Evolutionary conservation across 1,284 basidiomycete genomes (phyloP), one percentile per base, ranked within the genome.

Genomic region (Cryptococcus wingfieldii): DNA sequence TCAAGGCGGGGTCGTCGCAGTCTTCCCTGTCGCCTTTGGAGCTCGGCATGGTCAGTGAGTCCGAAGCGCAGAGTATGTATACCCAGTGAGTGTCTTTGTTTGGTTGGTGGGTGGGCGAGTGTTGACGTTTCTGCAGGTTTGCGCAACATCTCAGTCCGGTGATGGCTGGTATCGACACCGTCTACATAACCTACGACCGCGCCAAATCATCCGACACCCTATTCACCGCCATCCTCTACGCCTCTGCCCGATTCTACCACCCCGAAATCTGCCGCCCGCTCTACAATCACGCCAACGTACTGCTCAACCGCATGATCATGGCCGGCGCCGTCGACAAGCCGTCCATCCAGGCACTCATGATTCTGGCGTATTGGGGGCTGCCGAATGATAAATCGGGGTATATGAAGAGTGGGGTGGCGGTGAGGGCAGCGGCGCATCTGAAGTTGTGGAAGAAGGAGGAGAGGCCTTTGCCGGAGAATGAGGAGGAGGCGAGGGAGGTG

Each of bases 341-440:
- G 39, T 55, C 58, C 23, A 51, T 63, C 8, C 61, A 63, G 38
- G 57, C 61, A 1, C 43, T 65, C 8, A 41, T 61, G 2, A 54
- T 63, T 14, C 13, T 60, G 16, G 42, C 59, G 4, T 53, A 53
- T 18, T 65, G 61, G 61, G 58, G 58, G 14, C 37, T 54, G 8
- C 56, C 57, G 0, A 51, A 47, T 25, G 61, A 65, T 9, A 47
- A 55, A 13, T 58, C 64, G 2, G 51, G 55, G 1, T 68, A 61
- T 60, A 51, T 61, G 6, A 60, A 65, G 5, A 50, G 66, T n/a
- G 69, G 65, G 2, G 63, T 64, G 28, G 69, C 69, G 6, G 64
- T 71, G 8, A 55, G 69, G 0, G 59, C 64, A 14, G 69, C 64
- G 1, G 64, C 62, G 44, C 66, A 69, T 56, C 58, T 69, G 5